These are phyloP conservation scores for Hypoxylon intermedium DNA, from an alignment of 495 filamentous ascomycete genomes.

Conservation along the genomic window DNA sequence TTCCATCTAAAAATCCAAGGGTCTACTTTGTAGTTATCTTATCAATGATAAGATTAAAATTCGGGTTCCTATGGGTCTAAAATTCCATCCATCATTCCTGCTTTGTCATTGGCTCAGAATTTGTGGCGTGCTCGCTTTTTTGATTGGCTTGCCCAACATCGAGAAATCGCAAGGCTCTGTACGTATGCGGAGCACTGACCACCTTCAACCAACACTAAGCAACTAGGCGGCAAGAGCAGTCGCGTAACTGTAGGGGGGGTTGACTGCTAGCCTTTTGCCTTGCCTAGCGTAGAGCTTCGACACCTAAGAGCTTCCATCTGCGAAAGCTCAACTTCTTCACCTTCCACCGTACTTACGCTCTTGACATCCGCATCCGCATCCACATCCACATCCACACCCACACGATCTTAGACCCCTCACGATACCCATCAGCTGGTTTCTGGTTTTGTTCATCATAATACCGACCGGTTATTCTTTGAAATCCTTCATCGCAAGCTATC, in stretches of 20 bases:
- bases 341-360: no score
- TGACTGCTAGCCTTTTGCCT: slow-evolving; percentile 42
- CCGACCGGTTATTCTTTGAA: slow-evolving; percentile 2
- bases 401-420: not conserved
- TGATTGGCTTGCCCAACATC: slow-evolving; percentile 27
- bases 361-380: slow-evolving; percentile 1
- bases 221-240: slow-evolving; percentile 45
- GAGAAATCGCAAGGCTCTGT: slow-evolving; percentile 26
- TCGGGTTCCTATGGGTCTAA: no score
- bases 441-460: slow-evolving; percentile 9
- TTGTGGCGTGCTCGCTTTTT: no score
- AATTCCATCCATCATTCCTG: no score
- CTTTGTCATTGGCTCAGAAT: no score
- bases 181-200: slow-evolving; percentile 29
- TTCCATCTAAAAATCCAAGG: slow-evolving; percentile 38
- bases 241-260: no score
- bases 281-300: slow-evolving; percentile 29
- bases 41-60: slow-evolving; percentile 33
- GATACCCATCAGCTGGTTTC: no score
- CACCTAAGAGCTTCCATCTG: slow-evolving; percentile 26
- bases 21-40: slow-evolving; percentile 16
- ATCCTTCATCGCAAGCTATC: slow-evolving; percentile 16
- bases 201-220: slow-evolving; percentile 24
- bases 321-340: slow-evolving; percentile 22
- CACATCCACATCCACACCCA: not conserved